phyloP scores from a whole-genome alignment of 148 eudicot species.

The Camellia sinensis region DNA sequence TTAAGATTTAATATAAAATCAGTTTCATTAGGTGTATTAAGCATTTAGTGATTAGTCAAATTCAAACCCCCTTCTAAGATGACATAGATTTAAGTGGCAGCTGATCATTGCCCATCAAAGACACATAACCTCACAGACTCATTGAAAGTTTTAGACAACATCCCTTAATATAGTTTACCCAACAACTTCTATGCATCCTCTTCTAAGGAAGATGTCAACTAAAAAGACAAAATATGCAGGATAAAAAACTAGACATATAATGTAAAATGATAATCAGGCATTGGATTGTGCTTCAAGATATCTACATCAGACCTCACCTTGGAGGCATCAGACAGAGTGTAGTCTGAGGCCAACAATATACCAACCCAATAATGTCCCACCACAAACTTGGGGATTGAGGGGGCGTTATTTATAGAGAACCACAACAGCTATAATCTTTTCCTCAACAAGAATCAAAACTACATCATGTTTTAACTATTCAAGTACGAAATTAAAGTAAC shows the following conservation, averaged over 20 bases:
- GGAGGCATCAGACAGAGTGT: background rate
- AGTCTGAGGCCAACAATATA: background rate
- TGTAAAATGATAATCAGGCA: background rate
- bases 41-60: too few species aligned
- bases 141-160: background rate
- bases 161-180: background rate
- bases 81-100: too few species aligned
- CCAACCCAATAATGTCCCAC: background rate
- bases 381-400: background rate
- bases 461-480: background rate
- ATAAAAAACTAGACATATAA: background rate
- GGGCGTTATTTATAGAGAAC: background rate
- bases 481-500: conserved; percentile 7
- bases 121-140: background rate
- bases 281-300: background rate
- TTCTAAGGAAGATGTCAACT: background rate
- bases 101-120: background rate
- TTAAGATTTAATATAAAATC: too few species aligned
- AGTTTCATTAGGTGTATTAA: too few species aligned
- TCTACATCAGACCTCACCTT: background rate
- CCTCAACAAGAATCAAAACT: background rate
- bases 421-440: background rate
- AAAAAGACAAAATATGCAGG: background rate
- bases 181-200: background rate
- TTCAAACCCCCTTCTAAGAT: too few species aligned